phyloP scores from a whole-genome alignment of 306 rosid species.

The Hippophae tibetana region DNA sequence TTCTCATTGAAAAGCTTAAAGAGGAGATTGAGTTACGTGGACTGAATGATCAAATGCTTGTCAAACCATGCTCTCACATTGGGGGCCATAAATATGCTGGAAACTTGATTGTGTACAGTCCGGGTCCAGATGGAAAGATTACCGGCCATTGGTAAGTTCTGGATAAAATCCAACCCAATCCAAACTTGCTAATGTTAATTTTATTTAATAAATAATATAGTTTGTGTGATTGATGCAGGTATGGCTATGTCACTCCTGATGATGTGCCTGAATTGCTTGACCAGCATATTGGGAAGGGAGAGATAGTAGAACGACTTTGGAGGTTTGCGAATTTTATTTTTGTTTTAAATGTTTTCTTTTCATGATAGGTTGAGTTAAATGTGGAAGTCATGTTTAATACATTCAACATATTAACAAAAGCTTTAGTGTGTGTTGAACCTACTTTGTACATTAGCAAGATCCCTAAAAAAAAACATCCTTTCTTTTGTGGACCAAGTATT shows the following conservation, averaged over 20 bases:
- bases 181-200: conserved; percentile 8
- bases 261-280: conserved; percentile 80
- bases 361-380: conserved; percentile 9
- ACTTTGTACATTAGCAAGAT: too few species aligned
- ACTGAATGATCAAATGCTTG: conserved; percentile 47
- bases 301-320: conserved; percentile 69
- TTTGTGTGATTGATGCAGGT: conserved; percentile 41
- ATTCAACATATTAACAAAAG: neutral
- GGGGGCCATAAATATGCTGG: conserved; percentile 97
- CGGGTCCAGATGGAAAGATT: conserved; percentile 48
- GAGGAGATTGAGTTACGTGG: conserved; percentile 62
- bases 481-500: too few species aligned
- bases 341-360: neutral
- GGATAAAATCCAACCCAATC: neutral
- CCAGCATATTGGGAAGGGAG: conserved; percentile 76
- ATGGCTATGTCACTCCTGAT: conserved; percentile 83
- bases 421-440: neutral
- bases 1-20: conserved; percentile 49
- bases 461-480: too few species aligned
- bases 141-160: conserved; percentile 76
- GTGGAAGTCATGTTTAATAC: conserved; percentile 1
- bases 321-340: conserved; percentile 34
- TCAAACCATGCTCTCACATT: conserved; percentile 67
- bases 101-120: conserved; percentile 59
- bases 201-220: conserved; percentile 3